Evolutionary conservation across 2,329 filamentous ascomycete species (phyloP).

Genomic region (Lasiodiplodia theobromae): DNA sequence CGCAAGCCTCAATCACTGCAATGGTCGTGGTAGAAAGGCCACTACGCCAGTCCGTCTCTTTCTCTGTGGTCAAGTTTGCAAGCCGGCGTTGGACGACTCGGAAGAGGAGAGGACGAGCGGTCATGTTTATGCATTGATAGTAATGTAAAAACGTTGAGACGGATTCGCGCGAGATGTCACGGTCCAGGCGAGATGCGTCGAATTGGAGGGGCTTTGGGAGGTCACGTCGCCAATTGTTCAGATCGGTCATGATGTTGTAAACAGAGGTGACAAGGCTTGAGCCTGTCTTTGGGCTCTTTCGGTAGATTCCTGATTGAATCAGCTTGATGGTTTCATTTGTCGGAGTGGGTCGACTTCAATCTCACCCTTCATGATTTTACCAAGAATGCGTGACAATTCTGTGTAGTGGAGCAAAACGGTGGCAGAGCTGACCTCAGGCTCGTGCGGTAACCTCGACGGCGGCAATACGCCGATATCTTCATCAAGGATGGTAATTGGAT

Average conservation of each 20-base stretch:
- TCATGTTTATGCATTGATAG: constrained; percentile 66
- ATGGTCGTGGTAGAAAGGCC: constrained; percentile 58
- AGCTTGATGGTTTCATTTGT: not conserved
- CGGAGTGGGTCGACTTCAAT: not conserved
- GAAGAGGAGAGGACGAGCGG: constrained; percentile 61
- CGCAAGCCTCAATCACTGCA: constrained; percentile 60
- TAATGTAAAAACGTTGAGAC: constrained; percentile 63
- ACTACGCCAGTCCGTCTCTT: constrained; percentile 53
- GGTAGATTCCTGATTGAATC: constrained; percentile 54
- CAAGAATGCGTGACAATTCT: constrained; percentile 60
- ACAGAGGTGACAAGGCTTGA: constrained; percentile 59
- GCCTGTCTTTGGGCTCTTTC: constrained; percentile 56
- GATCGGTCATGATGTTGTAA: constrained; percentile 58
- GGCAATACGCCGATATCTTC: constrained; percentile 58
- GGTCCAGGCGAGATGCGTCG: constrained; percentile 54
- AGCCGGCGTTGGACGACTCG: constrained; percentile 61
- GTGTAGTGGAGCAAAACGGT: constrained; percentile 61
- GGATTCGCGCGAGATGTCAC: constrained; percentile 55
- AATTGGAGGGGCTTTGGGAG: constrained; percentile 58
- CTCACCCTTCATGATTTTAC: constrained; percentile 51
- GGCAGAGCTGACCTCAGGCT: constrained; percentile 54
- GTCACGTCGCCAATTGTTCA: constrained; percentile 59
- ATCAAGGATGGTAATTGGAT: constrained; percentile 62
- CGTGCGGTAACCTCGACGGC: constrained; percentile 46
- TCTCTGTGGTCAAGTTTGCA: constrained; percentile 41